Evolutionary conservation across 2,329 filamentous ascomycete genomes (phyloP).

Genomic region (Whalleya microplaca): DNA sequence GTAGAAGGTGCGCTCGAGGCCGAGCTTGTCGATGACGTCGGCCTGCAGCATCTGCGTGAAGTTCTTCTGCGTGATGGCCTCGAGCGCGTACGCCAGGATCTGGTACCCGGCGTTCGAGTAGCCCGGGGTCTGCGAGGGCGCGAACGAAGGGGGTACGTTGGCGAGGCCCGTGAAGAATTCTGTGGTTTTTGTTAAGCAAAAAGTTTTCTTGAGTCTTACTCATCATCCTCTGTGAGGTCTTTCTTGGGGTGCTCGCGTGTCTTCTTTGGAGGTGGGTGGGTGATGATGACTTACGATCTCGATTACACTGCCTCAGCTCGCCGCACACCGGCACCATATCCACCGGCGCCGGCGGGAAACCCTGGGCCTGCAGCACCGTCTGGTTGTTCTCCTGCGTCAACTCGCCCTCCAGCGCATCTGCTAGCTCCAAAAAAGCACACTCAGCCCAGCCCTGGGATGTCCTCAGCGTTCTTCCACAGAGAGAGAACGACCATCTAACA

Average conservation of each 20-base stretch:
- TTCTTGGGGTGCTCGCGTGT: no score
- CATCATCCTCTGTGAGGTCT: no score
- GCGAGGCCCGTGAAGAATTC: constrained; percentile 31
- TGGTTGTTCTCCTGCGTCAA: constrained; percentile 35
- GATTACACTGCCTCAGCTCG: constrained; percentile 26
- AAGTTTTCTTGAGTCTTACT: no score
- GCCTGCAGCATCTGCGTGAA: constrained; percentile 30
- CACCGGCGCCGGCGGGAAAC: constrained; percentile 31
- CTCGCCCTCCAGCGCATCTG: constrained; percentile 32
- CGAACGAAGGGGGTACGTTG: constrained; percentile 32
- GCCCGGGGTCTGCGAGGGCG: constrained; percentile 28
- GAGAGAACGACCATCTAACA: neutral
- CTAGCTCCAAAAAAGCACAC: neutral
- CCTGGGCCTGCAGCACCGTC: constrained; percentile 26
- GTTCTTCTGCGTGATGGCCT: constrained; percentile 26
- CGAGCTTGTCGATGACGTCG: constrained; percentile 28
- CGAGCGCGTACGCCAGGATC: constrained; percentile 36
- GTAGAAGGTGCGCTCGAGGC: constrained; percentile 31
- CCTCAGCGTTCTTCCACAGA: neutral
- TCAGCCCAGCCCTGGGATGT: constrained; percentile 1
- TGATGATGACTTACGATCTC: constrained; percentile 26
- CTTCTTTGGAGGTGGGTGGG: no score
- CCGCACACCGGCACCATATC: constrained; percentile 29
- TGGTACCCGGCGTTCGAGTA: constrained; percentile 36
- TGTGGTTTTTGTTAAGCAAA: constrained; percentile 6